phyloP scores from a whole-genome alignment of 306 rosid genomes.

The Acacia confusa region DNA sequence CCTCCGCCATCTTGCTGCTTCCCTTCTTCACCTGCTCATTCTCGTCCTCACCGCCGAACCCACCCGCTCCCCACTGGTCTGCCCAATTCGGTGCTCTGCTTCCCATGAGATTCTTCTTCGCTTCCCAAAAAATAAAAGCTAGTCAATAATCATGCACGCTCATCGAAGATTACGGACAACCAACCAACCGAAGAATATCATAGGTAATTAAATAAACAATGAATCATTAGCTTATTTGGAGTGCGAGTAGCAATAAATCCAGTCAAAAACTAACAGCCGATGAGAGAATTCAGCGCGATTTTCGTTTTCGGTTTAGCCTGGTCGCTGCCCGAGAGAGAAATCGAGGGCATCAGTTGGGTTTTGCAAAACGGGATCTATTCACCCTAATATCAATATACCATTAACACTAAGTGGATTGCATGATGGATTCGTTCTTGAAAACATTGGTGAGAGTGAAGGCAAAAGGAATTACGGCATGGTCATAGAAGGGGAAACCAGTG shows the following conservation, averaged over 20 bases:
- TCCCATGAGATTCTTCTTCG: constrained; percentile 44
- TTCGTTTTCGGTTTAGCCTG: not conserved
- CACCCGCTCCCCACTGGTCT: constrained; percentile 68
- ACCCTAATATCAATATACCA: not conserved
- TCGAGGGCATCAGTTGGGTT: not conserved
- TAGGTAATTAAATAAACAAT: not conserved
- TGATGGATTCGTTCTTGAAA: not conserved
- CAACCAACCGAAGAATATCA: not conserved
- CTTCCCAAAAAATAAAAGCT: not conserved
- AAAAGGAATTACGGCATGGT: not conserved
- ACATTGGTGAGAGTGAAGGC: not conserved
- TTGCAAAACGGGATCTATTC: not conserved
- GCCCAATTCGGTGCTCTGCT: constrained; percentile 83
- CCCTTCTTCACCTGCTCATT: constrained; percentile 42
- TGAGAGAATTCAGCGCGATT: not conserved
- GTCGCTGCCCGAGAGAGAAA: not conserved
- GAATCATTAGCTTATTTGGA: not conserved
- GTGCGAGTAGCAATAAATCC: not conserved
- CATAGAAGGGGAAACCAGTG: not conserved
- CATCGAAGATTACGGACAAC: not conserved
- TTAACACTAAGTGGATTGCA: not conserved
- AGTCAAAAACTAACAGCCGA: constrained; percentile 9
- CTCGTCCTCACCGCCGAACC: constrained; percentile 38
- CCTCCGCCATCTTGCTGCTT: constrained; percentile 50
- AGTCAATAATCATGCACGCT: not conserved